Evolutionary conservation across 1,139 yeast species (phyloP), one percentile per base, ranked within the genome.

Genomic region (Debaryomycetaceae sp.): DNA sequence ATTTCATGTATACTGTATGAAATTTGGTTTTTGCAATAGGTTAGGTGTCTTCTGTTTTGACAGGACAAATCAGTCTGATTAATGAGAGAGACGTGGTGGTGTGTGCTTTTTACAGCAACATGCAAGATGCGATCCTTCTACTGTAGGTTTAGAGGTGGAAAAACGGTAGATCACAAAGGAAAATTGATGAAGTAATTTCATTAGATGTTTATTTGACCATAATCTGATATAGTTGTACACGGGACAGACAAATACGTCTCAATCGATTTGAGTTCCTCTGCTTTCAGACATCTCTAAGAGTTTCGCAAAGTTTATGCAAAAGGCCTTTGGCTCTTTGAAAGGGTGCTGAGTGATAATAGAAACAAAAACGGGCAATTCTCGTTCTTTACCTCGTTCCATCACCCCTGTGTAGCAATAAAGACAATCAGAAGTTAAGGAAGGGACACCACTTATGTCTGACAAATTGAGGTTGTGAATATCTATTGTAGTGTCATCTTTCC

Each of bases 301-400:
- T 11, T n/a, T 9, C 20, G 6, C 11, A 17, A 38, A 38, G 23
- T 38, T 35, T 5, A 38, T 27, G 13, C 29, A 24, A 38, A 29
- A 31, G 36, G 22, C 6, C 17, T 17, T 24, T 17, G 33, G 11
- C n/a, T 38, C n/a, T 11, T 14, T 24, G 3, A n/a, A 23, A 6
- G 29, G 24, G 14, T 47, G 47, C 41, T 59, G 62, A 27, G 54
- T 57, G 6, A 65, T 52, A 13, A 66, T 47, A 1, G 69, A 58
- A 2, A 60, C 47, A 17, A 66, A 54, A 13, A 66, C 70, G 2
- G 69, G 68, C 31, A 61, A 45, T 3, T 47, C 43, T 3, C 45
- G 48, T 2, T 36, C 42, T 1, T 34, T 23, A 5, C 50, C 41
- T 13, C 44, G 41, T 20, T 50, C 45, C 9, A 63, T 38, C 2